Evolutionary conservation across 148 eudicot species (phyloP).

Genomic region (Fagopyrum homotropicum): DNA sequence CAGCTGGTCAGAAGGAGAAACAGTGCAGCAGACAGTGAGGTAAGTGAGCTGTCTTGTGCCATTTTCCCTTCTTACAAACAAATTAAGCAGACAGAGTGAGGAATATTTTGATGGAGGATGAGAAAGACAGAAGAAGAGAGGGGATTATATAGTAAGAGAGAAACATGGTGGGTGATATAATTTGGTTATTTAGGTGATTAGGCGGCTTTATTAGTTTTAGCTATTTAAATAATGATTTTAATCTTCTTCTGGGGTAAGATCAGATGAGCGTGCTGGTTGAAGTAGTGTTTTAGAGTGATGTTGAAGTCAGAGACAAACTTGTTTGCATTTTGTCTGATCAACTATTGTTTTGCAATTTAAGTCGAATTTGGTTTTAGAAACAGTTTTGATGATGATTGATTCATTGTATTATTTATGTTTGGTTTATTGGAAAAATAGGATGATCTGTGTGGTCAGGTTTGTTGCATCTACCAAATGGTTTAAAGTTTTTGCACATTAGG

Average conservation of each 20-base stretch:
- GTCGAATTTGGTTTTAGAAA: too few relatives aligned
- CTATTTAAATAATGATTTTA: too few relatives aligned
- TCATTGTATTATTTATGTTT: too few relatives aligned
- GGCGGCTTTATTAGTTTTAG: neutral
- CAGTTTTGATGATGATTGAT: too few relatives aligned
- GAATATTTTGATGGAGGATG: neutral
- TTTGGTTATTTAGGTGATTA: slow-evolving; percentile 4
- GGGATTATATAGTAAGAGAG: slow-evolving; percentile 4
- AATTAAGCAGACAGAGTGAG: neutral
- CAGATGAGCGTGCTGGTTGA: neutral
- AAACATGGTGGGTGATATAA: neutral
- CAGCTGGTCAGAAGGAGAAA: neutral
- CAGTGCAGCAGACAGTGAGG: neutral
- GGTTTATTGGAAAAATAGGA: too few relatives aligned
- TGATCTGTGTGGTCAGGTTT: too few relatives aligned
- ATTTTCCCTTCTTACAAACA: neutral
- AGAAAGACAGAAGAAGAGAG: neutral
- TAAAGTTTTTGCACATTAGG: too few relatives aligned
- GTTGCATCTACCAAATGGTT: too few relatives aligned
- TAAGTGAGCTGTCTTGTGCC: neutral
- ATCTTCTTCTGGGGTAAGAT: neutral
- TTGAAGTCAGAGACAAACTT: neutral
- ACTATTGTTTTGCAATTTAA: too few relatives aligned
- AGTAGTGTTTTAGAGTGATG: slow-evolving; percentile 1
- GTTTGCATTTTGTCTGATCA: neutral